Evolutionary conservation across 257 asterid species (phyloP).

Genomic region (Solanum arcanum): DNA sequence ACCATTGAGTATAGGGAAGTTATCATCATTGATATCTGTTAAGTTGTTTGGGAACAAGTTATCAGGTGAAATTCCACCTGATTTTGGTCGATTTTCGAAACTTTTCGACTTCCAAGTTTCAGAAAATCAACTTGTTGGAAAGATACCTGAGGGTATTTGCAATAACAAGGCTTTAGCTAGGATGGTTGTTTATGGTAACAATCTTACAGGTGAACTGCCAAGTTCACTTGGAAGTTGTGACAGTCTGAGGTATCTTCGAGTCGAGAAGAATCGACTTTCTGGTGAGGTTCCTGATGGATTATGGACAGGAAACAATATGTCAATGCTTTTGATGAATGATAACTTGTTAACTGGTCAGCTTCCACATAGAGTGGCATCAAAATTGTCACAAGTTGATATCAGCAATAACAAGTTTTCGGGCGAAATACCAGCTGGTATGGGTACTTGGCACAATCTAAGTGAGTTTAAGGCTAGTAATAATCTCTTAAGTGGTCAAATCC

Average conservation of each 20-base stretch:
- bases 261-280: slow-evolving; percentile 32
- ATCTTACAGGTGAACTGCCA: slow-evolving; percentile 57
- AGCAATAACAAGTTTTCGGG: slow-evolving; percentile 59
- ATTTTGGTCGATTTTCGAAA: slow-evolving; percentile 55
- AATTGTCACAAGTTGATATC: slow-evolving; percentile 32
- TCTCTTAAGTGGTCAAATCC: slow-evolving; percentile 38
- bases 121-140: slow-evolving; percentile 42
- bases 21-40: slow-evolving; percentile 33
- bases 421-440: slow-evolving; percentile 39
- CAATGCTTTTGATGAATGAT: slow-evolving; percentile 18
- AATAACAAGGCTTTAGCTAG: slow-evolving; percentile 32
- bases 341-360: slow-evolving; percentile 61
- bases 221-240: slow-evolving; percentile 47
- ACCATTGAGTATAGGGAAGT: slow-evolving; percentile 45
- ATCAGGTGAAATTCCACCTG: slow-evolving; percentile 70
- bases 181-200: slow-evolving; percentile 32
- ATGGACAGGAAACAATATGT: slow-evolving; percentile 36
- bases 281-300: slow-evolving; percentile 59
- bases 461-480: slow-evolving; percentile 55
- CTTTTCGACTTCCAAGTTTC: slow-evolving; percentile 38
- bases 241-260: slow-evolving; percentile 18
- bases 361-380: slow-evolving; percentile 27
- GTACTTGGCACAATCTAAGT: slow-evolving; percentile 40
- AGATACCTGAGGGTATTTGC: slow-evolving; percentile 47
- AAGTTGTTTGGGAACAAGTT: slow-evolving; percentile 35